Conservation (phyloP, 139 green algal genomes). For the Picochlorum sp. region DNA sequence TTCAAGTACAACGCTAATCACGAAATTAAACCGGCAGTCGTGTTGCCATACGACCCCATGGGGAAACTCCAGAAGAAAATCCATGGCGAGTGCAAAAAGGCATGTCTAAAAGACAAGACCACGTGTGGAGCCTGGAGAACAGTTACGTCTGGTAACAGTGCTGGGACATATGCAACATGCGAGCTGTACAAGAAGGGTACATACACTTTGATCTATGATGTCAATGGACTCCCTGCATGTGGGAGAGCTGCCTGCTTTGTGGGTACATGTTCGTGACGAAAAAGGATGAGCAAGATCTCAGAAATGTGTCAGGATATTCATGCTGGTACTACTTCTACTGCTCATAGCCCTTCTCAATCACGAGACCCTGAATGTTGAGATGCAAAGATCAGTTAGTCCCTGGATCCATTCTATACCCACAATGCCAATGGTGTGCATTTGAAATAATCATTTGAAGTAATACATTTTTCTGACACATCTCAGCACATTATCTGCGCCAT, state of each 20-base stretch:
- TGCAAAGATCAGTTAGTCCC: no score
- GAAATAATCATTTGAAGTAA: no score
- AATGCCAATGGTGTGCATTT: no score
- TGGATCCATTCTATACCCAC: no score
- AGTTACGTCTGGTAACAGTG: neutral
- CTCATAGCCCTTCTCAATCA: no score
- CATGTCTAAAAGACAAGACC: neutral
- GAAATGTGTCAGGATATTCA: no score
- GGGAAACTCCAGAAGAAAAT: neutral
- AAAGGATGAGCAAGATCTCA: no score
- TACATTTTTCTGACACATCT: no score
- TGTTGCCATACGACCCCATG: neutral
- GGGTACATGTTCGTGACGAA: neutral
- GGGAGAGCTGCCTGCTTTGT: neutral
- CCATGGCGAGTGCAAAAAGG: neutral
- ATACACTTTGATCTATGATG: neutral
- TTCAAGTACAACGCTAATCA: neutral
- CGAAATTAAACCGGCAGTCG: neutral
- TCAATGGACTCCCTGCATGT: neutral
- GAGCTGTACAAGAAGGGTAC: neutral
- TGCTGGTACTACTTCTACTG: no score
- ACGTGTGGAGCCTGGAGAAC: neutral
- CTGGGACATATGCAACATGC: neutral
- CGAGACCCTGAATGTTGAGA: no score
- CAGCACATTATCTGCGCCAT: no score